Evolutionary conservation across 1,139 yeast species (phyloP).

Genomic region (Zygosaccharomyces pseudobailii): DNA sequence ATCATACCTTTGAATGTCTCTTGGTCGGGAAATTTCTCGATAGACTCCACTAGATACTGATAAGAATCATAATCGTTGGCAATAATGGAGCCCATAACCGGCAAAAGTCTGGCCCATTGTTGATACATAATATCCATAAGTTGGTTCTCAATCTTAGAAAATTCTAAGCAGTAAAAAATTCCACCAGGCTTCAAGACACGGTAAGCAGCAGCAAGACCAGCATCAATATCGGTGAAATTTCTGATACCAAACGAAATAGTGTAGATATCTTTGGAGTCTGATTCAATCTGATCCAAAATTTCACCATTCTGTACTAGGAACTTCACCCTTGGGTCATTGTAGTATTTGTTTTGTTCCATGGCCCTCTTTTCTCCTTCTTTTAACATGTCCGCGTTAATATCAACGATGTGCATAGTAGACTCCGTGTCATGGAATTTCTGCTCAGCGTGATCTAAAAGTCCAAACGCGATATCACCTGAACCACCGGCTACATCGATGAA

Average conservation of each 20-base stretch:
- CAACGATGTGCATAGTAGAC: conserved; percentile 86
- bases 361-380: conserved; percentile 82
- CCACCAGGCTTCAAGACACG: conserved; percentile 98
- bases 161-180: conserved; percentile 92
- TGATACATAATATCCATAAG: conserved; percentile 71
- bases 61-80: conserved; percentile 95
- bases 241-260: conserved; percentile 97
- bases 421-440: conserved; percentile 66
- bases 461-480: conserved; percentile 96
- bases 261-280: conserved; percentile 87
- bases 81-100: conserved; percentile 91
- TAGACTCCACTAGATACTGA: conserved; percentile 92
- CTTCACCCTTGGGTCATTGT: conserved; percentile 58
- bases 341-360: conserved; percentile 43
- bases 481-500: conserved; percentile 99
- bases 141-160: conserved; percentile 84
- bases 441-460: conserved; percentile 87
- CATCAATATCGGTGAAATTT: conserved; percentile 91
- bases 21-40: conserved; percentile 86
- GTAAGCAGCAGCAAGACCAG: conserved; percentile 89
- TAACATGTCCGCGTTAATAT: conserved; percentile 94
- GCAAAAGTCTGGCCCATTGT: conserved; percentile 82
- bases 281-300: conserved; percentile 73
- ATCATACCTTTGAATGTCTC: conserved; percentile 89
- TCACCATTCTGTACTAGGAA: conserved; percentile 94